These are phyloP conservation scores for Suillus hirtellus DNA, from an alignment of 768 basidiomycete species.

Conservation along the genomic window DNA sequence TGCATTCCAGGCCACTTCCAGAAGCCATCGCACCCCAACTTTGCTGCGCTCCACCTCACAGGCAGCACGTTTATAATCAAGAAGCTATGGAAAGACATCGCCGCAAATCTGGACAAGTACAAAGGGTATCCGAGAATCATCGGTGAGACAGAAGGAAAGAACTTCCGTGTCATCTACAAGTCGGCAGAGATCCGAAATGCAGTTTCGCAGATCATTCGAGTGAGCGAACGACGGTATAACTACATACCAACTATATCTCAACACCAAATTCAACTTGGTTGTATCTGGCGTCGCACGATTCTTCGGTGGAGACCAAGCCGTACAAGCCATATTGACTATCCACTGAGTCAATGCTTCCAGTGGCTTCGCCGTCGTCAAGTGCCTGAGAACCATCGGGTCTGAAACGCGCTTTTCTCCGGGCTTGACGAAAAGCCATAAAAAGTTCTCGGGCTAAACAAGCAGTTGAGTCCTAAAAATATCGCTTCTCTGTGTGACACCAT, in stretches of 20 bases:
- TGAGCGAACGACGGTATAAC: not conserved
- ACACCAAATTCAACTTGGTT: slow-evolving; percentile 21
- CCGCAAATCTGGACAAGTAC: slow-evolving; percentile 84
- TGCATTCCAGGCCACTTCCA: slow-evolving; percentile 86
- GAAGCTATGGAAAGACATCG: slow-evolving; percentile 95
- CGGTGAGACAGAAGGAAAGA: slow-evolving; percentile 98
- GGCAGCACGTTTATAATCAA: slow-evolving; percentile 95
- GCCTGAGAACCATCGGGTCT: slow-evolving; percentile 31
- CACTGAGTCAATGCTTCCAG: slow-evolving; percentile 42
- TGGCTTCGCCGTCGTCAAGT: slow-evolving; percentile 30
- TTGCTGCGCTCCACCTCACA: slow-evolving; percentile 94
- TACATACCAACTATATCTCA: not conserved
- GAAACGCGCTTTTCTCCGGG: slow-evolving; percentile 31
- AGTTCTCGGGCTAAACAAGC: no score
- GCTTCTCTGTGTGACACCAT: slow-evolving; percentile 41
- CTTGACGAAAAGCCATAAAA: no score
- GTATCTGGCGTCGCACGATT: slow-evolving; percentile 32
- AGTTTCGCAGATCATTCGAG: slow-evolving; percentile 85
- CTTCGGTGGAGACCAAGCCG: slow-evolving; percentile 34
- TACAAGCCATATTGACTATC: slow-evolving; percentile 34
- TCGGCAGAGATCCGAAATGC: slow-evolving; percentile 88
- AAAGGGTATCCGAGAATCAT: slow-evolving; percentile 91
- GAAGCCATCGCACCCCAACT: slow-evolving; percentile 79
- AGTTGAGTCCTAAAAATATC: no score
- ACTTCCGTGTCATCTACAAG: slow-evolving; percentile 92